phyloP scores from a whole-genome alignment of 768 basidiomycete species.

The Lentinula aciculospora region DNA sequence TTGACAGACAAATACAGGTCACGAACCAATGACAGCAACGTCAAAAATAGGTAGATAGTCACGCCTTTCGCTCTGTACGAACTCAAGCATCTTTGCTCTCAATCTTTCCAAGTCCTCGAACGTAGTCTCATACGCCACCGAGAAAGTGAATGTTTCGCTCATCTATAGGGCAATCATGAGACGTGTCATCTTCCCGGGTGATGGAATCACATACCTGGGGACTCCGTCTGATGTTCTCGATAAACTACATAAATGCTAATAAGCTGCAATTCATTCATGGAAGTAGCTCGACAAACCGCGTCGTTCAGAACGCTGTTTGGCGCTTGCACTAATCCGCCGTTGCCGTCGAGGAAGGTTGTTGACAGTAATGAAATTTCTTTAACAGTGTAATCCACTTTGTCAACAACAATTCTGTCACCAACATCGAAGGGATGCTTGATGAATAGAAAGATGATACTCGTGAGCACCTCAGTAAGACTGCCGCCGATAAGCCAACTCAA shows the following conservation, averaged over 20 bases:
- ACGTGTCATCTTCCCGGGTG: neutral
- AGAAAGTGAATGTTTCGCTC: slow-evolving; percentile 78
- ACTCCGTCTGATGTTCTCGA: slow-evolving; percentile 68
- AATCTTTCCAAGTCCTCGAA: slow-evolving; percentile 80
- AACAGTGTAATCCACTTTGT: slow-evolving; percentile 61
- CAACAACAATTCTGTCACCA: slow-evolving; percentile 61
- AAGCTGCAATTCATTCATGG: neutral
- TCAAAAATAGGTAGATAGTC: slow-evolving; percentile 79
- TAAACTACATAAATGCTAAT: slow-evolving; percentile 37
- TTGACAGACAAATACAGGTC: neutral
- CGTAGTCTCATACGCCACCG: slow-evolving; percentile 70
- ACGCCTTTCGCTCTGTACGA: slow-evolving; percentile 62
- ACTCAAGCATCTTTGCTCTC: slow-evolving; percentile 74
- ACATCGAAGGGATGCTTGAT: slow-evolving; percentile 84
- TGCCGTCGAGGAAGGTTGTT: slow-evolving; percentile 62
- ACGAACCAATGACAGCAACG: slow-evolving; percentile 55
- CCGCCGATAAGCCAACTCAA: slow-evolving; percentile 85
- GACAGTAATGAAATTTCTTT: slow-evolving; percentile 84
- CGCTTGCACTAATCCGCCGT: slow-evolving; percentile 61
- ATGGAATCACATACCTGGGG: slow-evolving; percentile 42
- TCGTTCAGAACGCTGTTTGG: slow-evolving; percentile 60
- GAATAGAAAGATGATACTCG: slow-evolving; percentile 88
- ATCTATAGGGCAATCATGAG: slow-evolving; percentile 34
- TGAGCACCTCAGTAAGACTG: slow-evolving; percentile 74
- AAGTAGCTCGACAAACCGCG: slow-evolving; percentile 30